Evolutionary conservation across 768 basidiomycete genomes (phyloP), one percentile per base, ranked within the genome.

Genomic region (Ramaria rubella): DNA sequence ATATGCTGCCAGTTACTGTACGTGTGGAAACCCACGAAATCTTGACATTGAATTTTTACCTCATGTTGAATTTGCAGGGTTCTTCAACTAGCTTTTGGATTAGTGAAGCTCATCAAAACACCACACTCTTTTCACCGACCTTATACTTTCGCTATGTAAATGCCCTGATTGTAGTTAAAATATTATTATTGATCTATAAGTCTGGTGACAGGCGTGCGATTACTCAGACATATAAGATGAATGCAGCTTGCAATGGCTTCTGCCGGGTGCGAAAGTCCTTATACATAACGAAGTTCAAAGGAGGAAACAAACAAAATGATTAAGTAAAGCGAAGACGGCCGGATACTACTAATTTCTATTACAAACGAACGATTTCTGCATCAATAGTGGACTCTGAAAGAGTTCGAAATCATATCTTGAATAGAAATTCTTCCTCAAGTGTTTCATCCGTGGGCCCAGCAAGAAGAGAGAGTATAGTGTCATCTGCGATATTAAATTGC

Each of bases 1-100:
- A 12, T 59, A 59, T 43, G 58, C 46, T 4, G 59, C 59, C 24
- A 44, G 24, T 27, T 59, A 59, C 38, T 59, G 59, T 59, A 44
- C 21, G 58, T 51, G 9, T 51, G 9, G 14, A 14, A n/a, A 38
- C 36, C 6, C 23, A 51, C 14, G 30, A 3, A 14, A 31, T 19
- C 33, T 51, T 21, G 26, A 9, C 26, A 29, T 51, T 15, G n/a
- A 3, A 7, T 7, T 5, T 26, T 49, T 2, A 23, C 17, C 26
- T 33, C 31, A 5, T 29, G 14, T 30, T 23, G 24, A 29, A 11
- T 33, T 51, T 15, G 3, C 21, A 51, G 49, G 49, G 49, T 51
- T 51, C 27, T 51, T 51, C 17, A 51, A 51, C 36, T 38, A 38
- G n/a, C n/a, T n/a, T n/a, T n/a, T n/a, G n/a, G n/a, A 38, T 38